Percentiles rank a stretch among this genome's conserved stretches.
Conservation (phyloP, 306 rosid species). For the Dalbergia cochinchinensis region DNA sequence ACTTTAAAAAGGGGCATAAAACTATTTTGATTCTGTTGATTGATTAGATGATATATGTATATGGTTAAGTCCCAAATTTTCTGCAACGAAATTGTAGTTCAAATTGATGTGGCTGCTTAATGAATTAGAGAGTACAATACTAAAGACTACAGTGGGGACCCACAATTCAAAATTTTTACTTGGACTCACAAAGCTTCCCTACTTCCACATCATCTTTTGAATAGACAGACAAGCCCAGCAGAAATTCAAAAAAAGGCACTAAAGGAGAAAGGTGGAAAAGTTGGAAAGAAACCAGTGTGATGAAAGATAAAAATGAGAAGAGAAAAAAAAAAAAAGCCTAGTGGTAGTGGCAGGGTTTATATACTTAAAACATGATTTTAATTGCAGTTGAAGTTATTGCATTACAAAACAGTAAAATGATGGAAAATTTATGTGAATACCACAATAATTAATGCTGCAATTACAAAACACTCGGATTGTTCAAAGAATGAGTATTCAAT, state of each 20-base stretch:
- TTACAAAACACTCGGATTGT: no score
- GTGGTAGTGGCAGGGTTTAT: neutral
- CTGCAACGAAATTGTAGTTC: constrained; percentile 1
- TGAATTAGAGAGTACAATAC: constrained; percentile 38
- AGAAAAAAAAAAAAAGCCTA: neutral
- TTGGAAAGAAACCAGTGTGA: constrained; percentile 46
- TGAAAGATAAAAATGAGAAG: constrained; percentile 33
- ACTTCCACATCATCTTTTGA: constrained; percentile 70
- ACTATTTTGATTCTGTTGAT: constrained; percentile 42
- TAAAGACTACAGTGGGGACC: constrained; percentile 31
- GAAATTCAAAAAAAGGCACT: constrained; percentile 70
- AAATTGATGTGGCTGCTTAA: constrained; percentile 7
- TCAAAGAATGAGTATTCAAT: no score
- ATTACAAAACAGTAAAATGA: no score
- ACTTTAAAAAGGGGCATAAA: constrained; percentile 21
- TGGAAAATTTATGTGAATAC: no score
- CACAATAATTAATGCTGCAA: no score
- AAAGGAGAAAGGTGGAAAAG: constrained; percentile 61
- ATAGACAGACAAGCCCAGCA: constrained; percentile 72
- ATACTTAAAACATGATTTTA: neutral
- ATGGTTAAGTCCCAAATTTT: constrained; percentile 1
- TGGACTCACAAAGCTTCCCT: constrained; percentile 47
- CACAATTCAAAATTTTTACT: constrained; percentile 50
- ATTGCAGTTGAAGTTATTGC: no score
- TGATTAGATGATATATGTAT: constrained; percentile 2